Conservation (phyloP, 345 rosid genomes). For the Salix dunnii region DNA sequence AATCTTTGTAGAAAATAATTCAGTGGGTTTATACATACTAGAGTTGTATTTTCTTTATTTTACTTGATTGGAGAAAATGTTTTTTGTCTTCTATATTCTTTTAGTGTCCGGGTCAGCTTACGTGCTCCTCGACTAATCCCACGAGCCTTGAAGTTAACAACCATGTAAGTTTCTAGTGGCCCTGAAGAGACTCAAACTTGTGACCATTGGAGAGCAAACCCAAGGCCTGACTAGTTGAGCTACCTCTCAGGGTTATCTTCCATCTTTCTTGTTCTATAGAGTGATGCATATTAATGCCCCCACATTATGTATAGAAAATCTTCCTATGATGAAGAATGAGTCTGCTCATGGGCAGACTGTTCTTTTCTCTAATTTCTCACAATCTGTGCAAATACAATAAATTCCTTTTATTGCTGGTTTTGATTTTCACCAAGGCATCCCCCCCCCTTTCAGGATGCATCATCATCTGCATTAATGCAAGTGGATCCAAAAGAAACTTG, state of each 20-base stretch:
- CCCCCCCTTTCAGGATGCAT: slow-evolving; percentile 2
- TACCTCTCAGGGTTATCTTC: too few relatives aligned
- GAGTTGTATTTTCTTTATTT: not conserved
- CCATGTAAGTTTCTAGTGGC: too few relatives aligned
- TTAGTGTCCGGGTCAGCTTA: too few relatives aligned
- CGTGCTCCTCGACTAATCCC: too few relatives aligned
- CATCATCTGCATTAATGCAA: slow-evolving; percentile 1
- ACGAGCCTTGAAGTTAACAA: too few relatives aligned
- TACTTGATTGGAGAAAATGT: not conserved
- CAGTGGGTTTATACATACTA: not conserved
- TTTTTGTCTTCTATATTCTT: not conserved
- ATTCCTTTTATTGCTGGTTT: not conserved
- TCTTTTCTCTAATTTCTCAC: not conserved
- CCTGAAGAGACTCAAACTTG: too few relatives aligned
- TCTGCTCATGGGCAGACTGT: not conserved
- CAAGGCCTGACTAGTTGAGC: too few relatives aligned
- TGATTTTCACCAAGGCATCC: not conserved
- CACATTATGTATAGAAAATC: not conserved
- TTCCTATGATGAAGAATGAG: not conserved
- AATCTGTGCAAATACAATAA: not conserved
- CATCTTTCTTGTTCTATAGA: not conserved
- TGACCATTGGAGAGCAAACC: too few relatives aligned
- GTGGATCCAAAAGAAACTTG: slow-evolving; percentile 19
- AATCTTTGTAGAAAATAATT: not conserved
- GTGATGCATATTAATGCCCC: not conserved